These are phyloP conservation scores for Phaeophleospora eucalypticola DNA, from an alignment of 2,329 filamentous ascomycete species.

Conservation along the genomic window DNA sequence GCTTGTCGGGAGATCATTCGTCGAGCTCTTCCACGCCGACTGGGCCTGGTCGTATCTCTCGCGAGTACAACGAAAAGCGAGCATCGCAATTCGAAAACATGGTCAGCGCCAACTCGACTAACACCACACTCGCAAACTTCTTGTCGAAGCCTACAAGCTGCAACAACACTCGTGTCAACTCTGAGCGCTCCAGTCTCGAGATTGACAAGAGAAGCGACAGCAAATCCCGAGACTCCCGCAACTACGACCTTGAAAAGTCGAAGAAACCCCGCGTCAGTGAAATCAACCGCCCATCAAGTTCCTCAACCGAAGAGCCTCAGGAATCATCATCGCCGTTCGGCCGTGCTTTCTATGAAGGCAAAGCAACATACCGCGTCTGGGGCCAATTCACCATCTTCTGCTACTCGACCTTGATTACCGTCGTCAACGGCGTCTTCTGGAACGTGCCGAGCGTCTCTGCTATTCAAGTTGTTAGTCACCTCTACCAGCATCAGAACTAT, in stretches of 20 bases:
- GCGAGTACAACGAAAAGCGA: constrained; percentile 15
- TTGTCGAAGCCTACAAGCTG: neutral
- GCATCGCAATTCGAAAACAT: constrained; percentile 9
- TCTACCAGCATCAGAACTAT: constrained; percentile 26
- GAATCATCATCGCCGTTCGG: constrained; percentile 47
- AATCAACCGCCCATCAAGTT: neutral
- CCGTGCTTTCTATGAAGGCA: constrained; percentile 51
- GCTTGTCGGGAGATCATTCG: constrained; percentile 34
- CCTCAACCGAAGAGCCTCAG: constrained; percentile 3
- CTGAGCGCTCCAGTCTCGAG: constrained; percentile 21
- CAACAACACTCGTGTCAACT: constrained; percentile 10
- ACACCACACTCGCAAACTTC: constrained; percentile 23
- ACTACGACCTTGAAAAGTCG: constrained; percentile 7
- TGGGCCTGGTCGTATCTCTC: neutral
- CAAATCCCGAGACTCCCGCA: constrained; percentile 1
- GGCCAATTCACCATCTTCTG: constrained; percentile 47
- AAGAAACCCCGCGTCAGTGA: neutral
- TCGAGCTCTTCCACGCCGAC: constrained; percentile 3
- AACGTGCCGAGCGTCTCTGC: constrained; percentile 47
- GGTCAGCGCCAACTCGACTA: constrained; percentile 24
- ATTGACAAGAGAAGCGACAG: constrained; percentile 4
- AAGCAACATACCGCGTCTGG: constrained; percentile 50
- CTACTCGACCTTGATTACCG: constrained; percentile 47
- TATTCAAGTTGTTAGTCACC: constrained; percentile 44
- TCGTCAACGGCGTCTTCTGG: constrained; percentile 51